Percentiles rank a stretch among this genome's conserved stretches.
These are phyloP conservation scores for Dactylellina drechsleri DNA, from an alignment of 2,329 filamentous ascomycete species.

Conservation along the genomic window DNA sequence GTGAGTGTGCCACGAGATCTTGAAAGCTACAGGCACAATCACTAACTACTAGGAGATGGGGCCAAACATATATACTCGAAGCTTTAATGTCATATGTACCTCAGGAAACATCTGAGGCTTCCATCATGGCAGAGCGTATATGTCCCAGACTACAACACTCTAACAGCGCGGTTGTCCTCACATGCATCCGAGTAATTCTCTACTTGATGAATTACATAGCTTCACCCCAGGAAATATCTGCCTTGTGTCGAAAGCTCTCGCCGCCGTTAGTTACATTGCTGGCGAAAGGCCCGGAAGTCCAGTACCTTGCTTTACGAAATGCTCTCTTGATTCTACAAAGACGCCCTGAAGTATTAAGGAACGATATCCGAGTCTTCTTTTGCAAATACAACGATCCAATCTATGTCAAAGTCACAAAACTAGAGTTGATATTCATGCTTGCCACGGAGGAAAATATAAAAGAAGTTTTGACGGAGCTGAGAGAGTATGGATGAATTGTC, in stretches of 20 bases:
- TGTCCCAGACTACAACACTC: constrained; percentile 95
- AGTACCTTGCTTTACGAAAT: constrained; percentile 93
- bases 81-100: constrained; percentile 98
- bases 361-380: constrained; percentile 98
- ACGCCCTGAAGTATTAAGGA: constrained; percentile 89
- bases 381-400: constrained; percentile 99
- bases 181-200: constrained; percentile 93
- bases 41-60: constrained; percentile 74
- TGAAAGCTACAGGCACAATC: not conserved
- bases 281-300: constrained; percentile 97
- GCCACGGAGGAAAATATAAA: constrained; percentile 95
- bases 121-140: constrained; percentile 90
- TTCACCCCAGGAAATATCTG: constrained; percentile 86
- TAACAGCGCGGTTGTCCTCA: constrained; percentile 95
- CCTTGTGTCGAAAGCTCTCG: constrained; percentile 89
- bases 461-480: constrained; percentile 89
- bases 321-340: constrained; percentile 92
- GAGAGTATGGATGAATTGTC: constrained; percentile 72
- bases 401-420: constrained; percentile 98
- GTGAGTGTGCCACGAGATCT: constrained; percentile 66
- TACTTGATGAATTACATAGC: constrained; percentile 99
- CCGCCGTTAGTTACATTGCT: constrained; percentile 93
- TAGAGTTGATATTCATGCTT: constrained; percentile 99
- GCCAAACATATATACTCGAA: constrained; percentile 97
- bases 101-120: constrained; percentile 86